Evolutionary conservation across 805 yeast genomes (phyloP).

Genomic region (Zygoascus bituminiphila): DNA sequence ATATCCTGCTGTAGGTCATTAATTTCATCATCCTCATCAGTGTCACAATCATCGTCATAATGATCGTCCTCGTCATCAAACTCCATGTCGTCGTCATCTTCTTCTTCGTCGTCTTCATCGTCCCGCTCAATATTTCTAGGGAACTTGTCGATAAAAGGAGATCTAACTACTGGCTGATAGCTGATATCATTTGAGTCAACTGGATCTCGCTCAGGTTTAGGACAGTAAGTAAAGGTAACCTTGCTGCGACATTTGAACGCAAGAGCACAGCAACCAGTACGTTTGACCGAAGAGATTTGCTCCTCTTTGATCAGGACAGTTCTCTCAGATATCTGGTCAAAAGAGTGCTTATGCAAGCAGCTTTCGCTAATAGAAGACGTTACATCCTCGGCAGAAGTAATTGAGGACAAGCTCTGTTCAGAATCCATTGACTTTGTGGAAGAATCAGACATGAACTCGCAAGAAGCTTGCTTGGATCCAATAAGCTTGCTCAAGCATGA

Average conservation of each 20-base stretch:
- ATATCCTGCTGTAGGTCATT: not conserved
- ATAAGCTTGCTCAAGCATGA: not conserved
- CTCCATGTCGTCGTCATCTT: slow-evolving; percentile 12
- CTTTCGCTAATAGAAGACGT: not conserved
- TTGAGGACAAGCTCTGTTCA: not conserved
- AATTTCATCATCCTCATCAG: not conserved
- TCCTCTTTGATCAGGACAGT: not conserved
- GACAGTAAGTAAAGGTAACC: slow-evolving; percentile 7
- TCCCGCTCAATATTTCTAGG: slow-evolving; percentile 4
- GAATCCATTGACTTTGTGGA: not conserved
- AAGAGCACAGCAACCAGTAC: not conserved
- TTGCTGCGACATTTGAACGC: slow-evolving; percentile 1
- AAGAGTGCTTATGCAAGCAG: not conserved
- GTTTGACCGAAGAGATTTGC: not conserved
- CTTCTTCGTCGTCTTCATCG: slow-evolving; percentile 14
- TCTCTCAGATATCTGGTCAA: not conserved
- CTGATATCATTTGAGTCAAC: not conserved
- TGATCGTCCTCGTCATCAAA: slow-evolving; percentile 13
- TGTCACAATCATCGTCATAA: slow-evolving; percentile 8
- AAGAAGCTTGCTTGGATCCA: not conserved
- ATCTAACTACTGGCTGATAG: not conserved
- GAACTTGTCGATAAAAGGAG: slow-evolving; percentile 5
- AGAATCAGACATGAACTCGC: not conserved
- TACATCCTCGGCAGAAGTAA: not conserved
- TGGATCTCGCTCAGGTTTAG: slow-evolving; percentile 8